A percentile compares a stretch with the other conserved stretches of the same genome.
phyloP scores from a whole-genome alignment of 495 filamentous ascomycete species.

The Podospora pseudocomata region DNA sequence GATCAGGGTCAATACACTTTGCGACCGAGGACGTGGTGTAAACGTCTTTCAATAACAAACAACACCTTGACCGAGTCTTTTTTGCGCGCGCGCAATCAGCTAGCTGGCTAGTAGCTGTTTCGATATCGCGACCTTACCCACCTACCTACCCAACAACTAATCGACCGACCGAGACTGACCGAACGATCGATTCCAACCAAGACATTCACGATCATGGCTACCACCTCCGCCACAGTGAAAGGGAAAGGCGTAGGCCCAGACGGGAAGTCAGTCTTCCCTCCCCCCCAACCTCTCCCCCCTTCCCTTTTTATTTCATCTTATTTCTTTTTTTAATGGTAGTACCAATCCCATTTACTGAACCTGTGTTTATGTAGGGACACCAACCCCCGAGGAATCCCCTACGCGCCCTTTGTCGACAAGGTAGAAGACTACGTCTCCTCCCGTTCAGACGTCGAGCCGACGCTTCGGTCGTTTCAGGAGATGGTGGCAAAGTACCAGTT shows the following conservation, averaged over 20 bases:
- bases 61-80: too few relatives aligned
- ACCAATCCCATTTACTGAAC: background rate
- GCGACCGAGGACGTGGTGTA: too few relatives aligned
- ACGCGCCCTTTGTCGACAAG: constrained; percentile 93
- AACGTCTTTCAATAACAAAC: too few relatives aligned
- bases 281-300: background rate
- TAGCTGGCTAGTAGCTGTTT: too few relatives aligned
- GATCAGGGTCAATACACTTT: too few relatives aligned
- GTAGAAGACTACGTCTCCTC: constrained; percentile 91
- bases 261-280: background rate
- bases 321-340: background rate
- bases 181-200: too few relatives aligned
- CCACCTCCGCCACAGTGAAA: background rate
- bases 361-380: constrained; percentile 43
- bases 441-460: constrained; percentile 81
- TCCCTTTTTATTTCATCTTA: background rate
- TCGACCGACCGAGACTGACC: too few relatives aligned
- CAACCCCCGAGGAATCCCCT: constrained; percentile 91
- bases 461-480: constrained; percentile 91
- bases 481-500: constrained; percentile 99
- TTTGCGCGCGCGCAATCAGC: too few relatives aligned
- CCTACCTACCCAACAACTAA: too few relatives aligned
- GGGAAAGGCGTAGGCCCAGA: background rate
- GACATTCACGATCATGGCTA: background rate
- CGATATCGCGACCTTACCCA: too few relatives aligned